Conservation (phyloP, 495 filamentous ascomycete species). For the Articulospora tetracladia region DNA sequence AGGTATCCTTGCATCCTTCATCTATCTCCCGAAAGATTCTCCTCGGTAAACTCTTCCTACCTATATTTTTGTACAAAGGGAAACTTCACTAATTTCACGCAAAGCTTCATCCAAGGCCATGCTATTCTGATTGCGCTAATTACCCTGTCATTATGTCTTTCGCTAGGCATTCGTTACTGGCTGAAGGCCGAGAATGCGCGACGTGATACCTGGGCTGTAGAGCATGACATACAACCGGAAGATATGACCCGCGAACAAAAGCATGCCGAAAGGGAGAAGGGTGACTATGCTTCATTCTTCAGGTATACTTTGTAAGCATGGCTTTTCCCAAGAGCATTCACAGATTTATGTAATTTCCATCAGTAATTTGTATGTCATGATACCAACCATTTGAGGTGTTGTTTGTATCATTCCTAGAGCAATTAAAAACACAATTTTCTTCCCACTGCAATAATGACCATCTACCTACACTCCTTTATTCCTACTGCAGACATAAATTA, state of each 20-base stretch:
- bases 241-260: slow-evolving; percentile 21
- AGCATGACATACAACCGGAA: slow-evolving; percentile 31
- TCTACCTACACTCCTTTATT: no score
- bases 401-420: no score
- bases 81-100: not conserved
- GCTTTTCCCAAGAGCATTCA: no score
- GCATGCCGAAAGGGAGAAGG: slow-evolving; percentile 7
- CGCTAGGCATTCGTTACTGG: not conserved
- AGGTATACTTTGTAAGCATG: slow-evolving; percentile 20
- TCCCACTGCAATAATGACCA: no score
- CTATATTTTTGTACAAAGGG: not conserved
- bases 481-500: no score
- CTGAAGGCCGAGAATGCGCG: not conserved
- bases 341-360: no score
- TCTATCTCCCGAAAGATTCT: slow-evolving; percentile 53
- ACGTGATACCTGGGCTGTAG: not conserved
- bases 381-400: no score
- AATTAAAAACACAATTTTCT: no score
- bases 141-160: slow-evolving; percentile 7
- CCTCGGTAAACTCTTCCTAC: slow-evolving; percentile 47
- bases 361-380: no score
- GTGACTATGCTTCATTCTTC: slow-evolving; percentile 14
- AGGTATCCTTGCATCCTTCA: slow-evolving; percentile 63
- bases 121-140: slow-evolving; percentile 26
- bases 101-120: slow-evolving; percentile 14